phyloP scores from a whole-genome alignment of 2,329 filamentous ascomycete species.

The Colletotrichum tanaceti region DNA sequence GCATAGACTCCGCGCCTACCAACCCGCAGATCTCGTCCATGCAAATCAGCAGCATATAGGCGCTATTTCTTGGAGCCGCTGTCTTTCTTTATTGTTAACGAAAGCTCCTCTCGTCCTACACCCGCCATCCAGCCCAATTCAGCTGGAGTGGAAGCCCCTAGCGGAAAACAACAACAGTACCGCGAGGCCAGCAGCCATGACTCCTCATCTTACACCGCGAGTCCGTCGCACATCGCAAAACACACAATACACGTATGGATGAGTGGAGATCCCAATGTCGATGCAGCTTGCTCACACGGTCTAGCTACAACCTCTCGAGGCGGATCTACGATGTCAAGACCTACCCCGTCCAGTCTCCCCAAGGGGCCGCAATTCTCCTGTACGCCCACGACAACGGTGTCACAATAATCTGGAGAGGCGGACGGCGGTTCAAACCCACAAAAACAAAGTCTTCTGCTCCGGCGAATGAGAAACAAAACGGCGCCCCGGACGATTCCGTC shows the following conservation, averaged over 20 bases:
- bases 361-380: slow-evolving; percentile 71
- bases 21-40: neutral
- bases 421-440: slow-evolving; percentile 65
- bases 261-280: neutral
- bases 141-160: neutral
- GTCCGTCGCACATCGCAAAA: slow-evolving; percentile 62
- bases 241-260: slow-evolving; percentile 60
- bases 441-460: slow-evolving; percentile 49
- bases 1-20: neutral
- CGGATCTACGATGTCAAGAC: slow-evolving; percentile 70
- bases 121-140: neutral
- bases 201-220: slow-evolving; percentile 49
- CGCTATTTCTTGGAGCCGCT: no score
- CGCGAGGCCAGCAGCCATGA: slow-evolving; percentile 39
- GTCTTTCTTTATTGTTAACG: neutral
- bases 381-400: slow-evolving; percentile 74
- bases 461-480: slow-evolving; percentile 62
- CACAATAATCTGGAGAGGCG: slow-evolving; percentile 72
- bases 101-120: neutral
- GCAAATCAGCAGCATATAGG: no score
- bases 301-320: slow-evolving; percentile 69
- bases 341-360: slow-evolving; percentile 71
- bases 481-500: slow-evolving; percentile 62
- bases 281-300: slow-evolving; percentile 8
- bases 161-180: slow-evolving; percentile 15